Percentiles rank a stretch among this genome's conserved stretches.
Evolutionary conservation across 2,329 filamentous ascomycete genomes (phyloP).

Genomic region (Aspergillus fumigatus): DNA sequence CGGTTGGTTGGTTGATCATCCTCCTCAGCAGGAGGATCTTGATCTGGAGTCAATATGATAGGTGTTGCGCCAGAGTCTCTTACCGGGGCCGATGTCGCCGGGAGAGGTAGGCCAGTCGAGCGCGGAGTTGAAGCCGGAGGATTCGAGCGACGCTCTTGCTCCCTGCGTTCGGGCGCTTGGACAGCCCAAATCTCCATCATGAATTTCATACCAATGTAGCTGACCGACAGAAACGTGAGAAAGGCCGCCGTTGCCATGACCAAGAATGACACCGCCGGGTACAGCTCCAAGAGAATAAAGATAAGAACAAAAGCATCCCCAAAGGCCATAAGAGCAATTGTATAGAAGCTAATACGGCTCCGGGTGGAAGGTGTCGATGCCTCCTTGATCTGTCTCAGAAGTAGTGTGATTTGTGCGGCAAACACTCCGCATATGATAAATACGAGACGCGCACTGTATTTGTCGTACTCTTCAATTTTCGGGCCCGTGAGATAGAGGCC

Average conservation of each 20-base stretch:
- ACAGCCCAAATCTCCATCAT: conserved; percentile 64
- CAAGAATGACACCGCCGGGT: conserved; percentile 52
- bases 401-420: conserved; percentile 51
- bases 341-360: conserved; percentile 61
- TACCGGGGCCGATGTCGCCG: conserved; percentile 45
- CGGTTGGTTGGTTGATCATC: conserved; percentile 27
- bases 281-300: conserved; percentile 52
- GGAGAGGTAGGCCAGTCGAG: conserved; percentile 44
- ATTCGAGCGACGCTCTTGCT: conserved; percentile 25
- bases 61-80: conserved; percentile 49
- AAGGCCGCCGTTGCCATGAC: conserved; percentile 54
- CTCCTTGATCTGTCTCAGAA: conserved; percentile 60
- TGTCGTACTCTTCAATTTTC: conserved; percentile 54
- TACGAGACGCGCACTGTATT: conserved; percentile 49
- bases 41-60: conserved; percentile 56
- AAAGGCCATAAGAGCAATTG: conserved; percentile 57
- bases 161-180: conserved; percentile 46
- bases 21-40: conserved; percentile 46
- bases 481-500: conserved; percentile 51
- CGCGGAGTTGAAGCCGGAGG: conserved; percentile 26
- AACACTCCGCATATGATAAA: conserved; percentile 49
- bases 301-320: conserved; percentile 58
- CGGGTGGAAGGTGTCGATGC: conserved; percentile 61
- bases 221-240: conserved; percentile 56
- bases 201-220: conserved; percentile 61